Percentiles rank a stretch among this genome's conserved stretches.
Evolutionary conservation across 2,329 filamentous ascomycete species (phyloP).

Genomic region (Fusarium brevicatenulatum): DNA sequence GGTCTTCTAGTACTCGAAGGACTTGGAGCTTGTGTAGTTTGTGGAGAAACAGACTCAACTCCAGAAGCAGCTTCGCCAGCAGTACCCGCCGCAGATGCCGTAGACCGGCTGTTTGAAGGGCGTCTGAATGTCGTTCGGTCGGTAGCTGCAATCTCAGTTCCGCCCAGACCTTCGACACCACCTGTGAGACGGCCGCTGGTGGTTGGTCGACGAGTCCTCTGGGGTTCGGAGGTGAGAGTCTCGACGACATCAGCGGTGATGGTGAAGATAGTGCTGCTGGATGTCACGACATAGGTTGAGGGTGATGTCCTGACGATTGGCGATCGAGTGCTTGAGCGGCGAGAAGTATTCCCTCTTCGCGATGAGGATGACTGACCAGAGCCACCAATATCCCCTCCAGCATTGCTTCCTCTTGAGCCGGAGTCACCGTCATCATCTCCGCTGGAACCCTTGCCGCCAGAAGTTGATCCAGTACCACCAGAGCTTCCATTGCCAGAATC

Average conservation of each 20-base stretch:
- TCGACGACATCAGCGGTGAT: background rate
- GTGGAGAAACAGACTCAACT: fast-evolving
- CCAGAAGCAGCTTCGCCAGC: background rate
- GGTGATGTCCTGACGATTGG: background rate
- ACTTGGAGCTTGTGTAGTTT: background rate
- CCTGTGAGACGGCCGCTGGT: background rate
- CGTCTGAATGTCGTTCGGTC: background rate
- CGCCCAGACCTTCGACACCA: background rate
- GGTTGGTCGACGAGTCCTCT: too few relatives aligned
- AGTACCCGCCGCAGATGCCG: background rate
- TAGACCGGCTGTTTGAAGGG: background rate
- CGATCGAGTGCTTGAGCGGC: background rate
- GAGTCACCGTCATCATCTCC: background rate
- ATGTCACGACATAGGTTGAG: constrained; percentile 1
- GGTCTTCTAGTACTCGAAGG: background rate
- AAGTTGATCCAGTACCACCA: background rate
- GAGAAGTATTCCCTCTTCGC: background rate
- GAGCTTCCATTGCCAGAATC: background rate
- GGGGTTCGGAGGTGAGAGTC: background rate
- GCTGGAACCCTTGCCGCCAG: background rate
- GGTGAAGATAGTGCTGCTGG: background rate
- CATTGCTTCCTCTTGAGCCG: background rate
- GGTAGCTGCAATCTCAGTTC: background rate
- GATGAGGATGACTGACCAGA: background rate
- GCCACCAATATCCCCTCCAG: background rate